Conservation (phyloP, 2,329 filamentous ascomycete species). For the Cladosporium colombiae region DNA sequence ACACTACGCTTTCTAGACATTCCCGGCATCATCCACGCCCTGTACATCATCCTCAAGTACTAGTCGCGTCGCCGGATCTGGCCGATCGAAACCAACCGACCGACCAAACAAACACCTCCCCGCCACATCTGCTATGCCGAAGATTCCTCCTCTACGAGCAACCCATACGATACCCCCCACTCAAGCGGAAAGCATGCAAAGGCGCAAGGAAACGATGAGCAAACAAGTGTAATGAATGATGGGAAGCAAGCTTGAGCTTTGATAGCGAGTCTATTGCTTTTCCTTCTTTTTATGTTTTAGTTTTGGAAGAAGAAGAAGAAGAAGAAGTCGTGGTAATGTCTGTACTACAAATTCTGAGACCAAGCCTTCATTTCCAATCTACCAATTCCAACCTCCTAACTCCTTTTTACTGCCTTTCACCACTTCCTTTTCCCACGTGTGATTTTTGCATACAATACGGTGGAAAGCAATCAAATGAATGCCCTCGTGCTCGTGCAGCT, state of each 20-base stretch:
- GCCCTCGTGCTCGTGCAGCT: no score
- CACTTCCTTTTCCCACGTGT: no score
- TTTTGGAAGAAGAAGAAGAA: neutral
- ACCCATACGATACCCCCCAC: constrained; percentile 14
- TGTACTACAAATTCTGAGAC: neutral
- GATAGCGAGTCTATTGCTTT: neutral
- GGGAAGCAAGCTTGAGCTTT: constrained; percentile 3
- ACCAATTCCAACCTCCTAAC: no score
- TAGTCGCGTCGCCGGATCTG: constrained; percentile 48
- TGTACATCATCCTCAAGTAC: constrained; percentile 93
- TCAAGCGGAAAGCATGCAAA: constrained; percentile 3
- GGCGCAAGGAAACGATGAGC: neutral
- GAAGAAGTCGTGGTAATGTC: neutral
- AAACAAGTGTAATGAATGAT: neutral
- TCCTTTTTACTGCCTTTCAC: no score
- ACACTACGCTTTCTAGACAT: constrained; percentile 52
- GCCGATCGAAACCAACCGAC: no score
- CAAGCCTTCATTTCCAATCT: no score
- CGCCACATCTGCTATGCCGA: constrained; percentile 8
- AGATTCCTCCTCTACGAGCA: neutral
- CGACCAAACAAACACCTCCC: neutral
- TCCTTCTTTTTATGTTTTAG: neutral
- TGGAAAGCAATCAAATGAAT: no score
- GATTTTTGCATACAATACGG: no score
- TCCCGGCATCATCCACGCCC: constrained; percentile 78